These are phyloP conservation scores for Ophiocordyceps australis DNA, from an alignment of 2,329 filamentous ascomycete species.

Conservation along the genomic window DNA sequence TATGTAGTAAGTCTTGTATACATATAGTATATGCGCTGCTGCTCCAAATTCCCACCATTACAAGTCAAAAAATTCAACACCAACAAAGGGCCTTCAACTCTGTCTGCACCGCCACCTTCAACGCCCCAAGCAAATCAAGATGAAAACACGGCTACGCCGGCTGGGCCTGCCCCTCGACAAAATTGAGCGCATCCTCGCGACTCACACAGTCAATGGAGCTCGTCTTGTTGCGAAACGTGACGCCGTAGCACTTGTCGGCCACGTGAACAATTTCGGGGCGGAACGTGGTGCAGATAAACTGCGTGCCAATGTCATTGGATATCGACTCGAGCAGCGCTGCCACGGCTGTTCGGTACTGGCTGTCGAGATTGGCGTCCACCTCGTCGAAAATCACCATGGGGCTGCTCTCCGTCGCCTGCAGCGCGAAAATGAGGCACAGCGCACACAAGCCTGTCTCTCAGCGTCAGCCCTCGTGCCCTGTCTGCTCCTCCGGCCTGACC, in stretches of 20 bases:
- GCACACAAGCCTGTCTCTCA: conserved; percentile 62
- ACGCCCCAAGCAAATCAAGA: too few species aligned
- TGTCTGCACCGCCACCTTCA: too few species aligned
- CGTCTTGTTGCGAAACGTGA: conserved; percentile 85
- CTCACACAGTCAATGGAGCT: conserved; percentile 84
- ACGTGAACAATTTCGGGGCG: conserved; percentile 89
- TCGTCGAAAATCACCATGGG: conserved; percentile 99
- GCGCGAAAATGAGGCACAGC: conserved; percentile 95
- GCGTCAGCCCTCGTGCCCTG: conserved; percentile 1
- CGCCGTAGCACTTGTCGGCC: conserved; percentile 94
- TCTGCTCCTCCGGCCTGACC: conserved; percentile 13
- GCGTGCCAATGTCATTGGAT: conserved; percentile 43
- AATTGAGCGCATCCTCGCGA: conserved; percentile 73
- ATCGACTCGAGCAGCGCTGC: conserved; percentile 74
- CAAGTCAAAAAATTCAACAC: too few species aligned
- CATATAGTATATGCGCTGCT: too few species aligned
- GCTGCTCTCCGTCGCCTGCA: conserved; percentile 90
- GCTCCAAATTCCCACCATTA: too few species aligned
- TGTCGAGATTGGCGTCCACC: conserved; percentile 94
- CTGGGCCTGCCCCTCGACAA: conserved; percentile 68
- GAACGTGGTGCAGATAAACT: conserved; percentile 99
- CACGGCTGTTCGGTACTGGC: conserved; percentile 92
- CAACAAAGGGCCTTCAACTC: too few species aligned
- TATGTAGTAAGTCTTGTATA: too few species aligned
- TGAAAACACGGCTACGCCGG: too few species aligned